These are phyloP conservation scores for Cordyceps cateniannulata DNA, from an alignment of 2,329 filamentous ascomycete genomes.

Conservation along the genomic window DNA sequence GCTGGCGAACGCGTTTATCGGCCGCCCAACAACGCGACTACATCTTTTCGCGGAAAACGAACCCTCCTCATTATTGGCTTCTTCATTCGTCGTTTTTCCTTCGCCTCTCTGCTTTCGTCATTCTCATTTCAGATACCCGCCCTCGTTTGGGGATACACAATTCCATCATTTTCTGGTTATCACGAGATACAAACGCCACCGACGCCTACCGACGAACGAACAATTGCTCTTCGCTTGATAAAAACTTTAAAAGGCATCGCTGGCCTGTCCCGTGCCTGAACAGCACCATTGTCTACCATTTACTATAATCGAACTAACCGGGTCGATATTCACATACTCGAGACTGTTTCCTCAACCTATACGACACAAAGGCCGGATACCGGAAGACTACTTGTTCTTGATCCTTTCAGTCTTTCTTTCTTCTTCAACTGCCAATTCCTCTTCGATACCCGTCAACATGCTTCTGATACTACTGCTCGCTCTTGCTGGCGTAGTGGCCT, in stretches of 20 bases:
- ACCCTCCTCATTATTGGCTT: not conserved
- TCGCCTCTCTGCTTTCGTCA: not conserved
- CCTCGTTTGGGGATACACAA: conserved; percentile 5
- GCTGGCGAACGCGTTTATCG: not conserved
- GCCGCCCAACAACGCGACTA: not conserved
- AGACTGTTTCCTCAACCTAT: not conserved
- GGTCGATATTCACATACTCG: not conserved
- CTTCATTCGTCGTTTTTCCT: not conserved
- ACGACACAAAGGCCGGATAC: not conserved
- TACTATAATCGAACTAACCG: not conserved
- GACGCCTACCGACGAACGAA: not conserved
- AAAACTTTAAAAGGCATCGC: not conserved
- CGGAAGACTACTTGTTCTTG: not conserved
- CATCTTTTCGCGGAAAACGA: not conserved
- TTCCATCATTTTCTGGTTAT: conserved; percentile 8
- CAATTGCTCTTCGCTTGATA: not conserved
- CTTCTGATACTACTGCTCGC: not conserved
- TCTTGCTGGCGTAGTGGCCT: not conserved
- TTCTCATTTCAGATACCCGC: not conserved
- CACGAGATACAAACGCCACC: conserved; percentile 9
- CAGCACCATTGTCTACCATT: not conserved
- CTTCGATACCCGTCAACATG: not conserved
- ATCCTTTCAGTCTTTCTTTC: not conserved
- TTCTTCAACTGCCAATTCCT: not conserved
- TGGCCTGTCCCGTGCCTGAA: no score